Evolutionary conservation across 2,329 filamentous ascomycete genomes (phyloP), one percentile per base, ranked within the genome.

Genomic region (Penicillium sclerotigenum): DNA sequence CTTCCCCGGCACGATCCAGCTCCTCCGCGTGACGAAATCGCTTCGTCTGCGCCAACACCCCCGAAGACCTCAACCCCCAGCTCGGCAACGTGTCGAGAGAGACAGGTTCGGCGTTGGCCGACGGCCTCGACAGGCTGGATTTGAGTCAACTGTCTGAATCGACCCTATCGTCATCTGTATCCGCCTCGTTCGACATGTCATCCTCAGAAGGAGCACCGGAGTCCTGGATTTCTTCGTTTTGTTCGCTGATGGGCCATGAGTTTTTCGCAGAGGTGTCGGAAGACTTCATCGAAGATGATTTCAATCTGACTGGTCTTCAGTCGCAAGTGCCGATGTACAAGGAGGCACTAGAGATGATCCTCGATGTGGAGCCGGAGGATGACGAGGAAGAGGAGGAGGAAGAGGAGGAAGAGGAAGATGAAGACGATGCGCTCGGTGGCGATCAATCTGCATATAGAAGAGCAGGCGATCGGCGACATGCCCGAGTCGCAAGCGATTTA

Each of bases 241-340:
- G 94, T 80, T 91, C 90, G 37, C 81, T 97, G 43, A 84, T 97
- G 58, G 94, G 94, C 59, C 94, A 99, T 74, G 94, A 99, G 76
- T 99, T 97, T 79, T 99, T 99, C 75, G 94, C 94, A 60, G 94
- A 99, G 79, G 93, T 99, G 48, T 94, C 91, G 43, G 94, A 99
- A 77, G 94, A 99, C 71, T 99, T 99, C 69, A 97, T 99, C 71
- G 94, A 99, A 75, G 94, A 99, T 85, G 94, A 99, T 76, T 99
- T 99, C 82, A 99, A 99, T 76, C 81, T 99, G 63, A 99, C 94
- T 0, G 94, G 94, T 47, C 81, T 99, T 68, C 91, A 96, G 76
- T 89, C 87, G 58, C 93, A 97, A 77, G 94, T 99, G 50, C 88
- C 91, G 62, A 96, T 97, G 90, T 99, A 99, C 76, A 99, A 97